A percentile compares a stretch with the other conserved stretches of the same genome.
Conservation (phyloP, 257 asterid genomes). For the Fraxinus cuspidata region DNA sequence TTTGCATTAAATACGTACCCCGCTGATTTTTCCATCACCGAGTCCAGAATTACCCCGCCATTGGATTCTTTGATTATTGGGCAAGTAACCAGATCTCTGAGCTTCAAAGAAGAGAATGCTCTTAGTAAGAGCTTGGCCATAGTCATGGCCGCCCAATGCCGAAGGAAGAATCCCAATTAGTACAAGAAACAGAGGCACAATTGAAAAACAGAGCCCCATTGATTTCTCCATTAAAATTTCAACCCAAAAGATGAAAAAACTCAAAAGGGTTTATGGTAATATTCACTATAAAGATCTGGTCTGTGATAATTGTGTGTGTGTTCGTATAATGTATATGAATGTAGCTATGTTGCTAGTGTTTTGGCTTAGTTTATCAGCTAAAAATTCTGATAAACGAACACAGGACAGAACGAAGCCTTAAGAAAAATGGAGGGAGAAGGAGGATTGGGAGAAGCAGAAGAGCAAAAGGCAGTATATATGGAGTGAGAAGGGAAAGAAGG, state of each 20-base stretch:
- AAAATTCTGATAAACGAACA: conserved; percentile 34
- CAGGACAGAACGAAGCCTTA: conserved; percentile 27
- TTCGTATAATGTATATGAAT: conserved; percentile 17
- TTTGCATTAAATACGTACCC: conserved; percentile 46
- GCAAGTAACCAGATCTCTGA: conserved; percentile 96
- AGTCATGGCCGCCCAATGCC: conserved; percentile 74
- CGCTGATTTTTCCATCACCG: conserved; percentile 73
- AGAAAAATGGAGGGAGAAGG: conserved; percentile 14
- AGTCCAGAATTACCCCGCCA: conserved; percentile 99
- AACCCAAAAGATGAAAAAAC: conserved; percentile 25
- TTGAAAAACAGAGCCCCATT: conserved; percentile 44
- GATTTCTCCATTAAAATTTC: conserved; percentile 47
- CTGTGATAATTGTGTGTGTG: conserved; percentile 11
- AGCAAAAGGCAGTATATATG: conserved; percentile 55
- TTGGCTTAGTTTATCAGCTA: conserved; percentile 33
- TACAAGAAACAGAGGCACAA: conserved; percentile 56
- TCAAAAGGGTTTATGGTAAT: conserved; percentile 5
- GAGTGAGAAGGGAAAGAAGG: conserved; percentile 48
- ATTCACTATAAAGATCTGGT: conserved; percentile 38
- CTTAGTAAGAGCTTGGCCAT: conserved; percentile 76
- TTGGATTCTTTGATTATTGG: conserved; percentile 67
- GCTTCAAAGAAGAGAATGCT: conserved; percentile 94
- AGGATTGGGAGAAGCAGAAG: conserved; percentile 36
- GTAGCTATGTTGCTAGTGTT: conserved; percentile 15
- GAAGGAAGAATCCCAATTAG: conserved; percentile 42